phyloP scores from a whole-genome alignment of 2,329 filamentous ascomycete genomes.

The Sarocladium oryzae region DNA sequence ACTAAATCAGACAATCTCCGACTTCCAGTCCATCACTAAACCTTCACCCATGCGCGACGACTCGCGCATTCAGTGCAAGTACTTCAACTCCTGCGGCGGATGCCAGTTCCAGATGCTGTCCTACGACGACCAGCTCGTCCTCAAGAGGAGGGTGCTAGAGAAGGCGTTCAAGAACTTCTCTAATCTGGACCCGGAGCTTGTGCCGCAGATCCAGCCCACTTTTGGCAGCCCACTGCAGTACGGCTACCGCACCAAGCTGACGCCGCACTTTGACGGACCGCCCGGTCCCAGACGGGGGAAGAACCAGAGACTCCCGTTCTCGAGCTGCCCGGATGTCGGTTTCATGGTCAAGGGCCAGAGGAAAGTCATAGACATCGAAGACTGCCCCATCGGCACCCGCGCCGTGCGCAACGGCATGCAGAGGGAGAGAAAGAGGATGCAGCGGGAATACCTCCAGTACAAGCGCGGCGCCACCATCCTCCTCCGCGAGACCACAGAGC shows the following conservation, averaged over 20 bases:
- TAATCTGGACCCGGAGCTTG: conserved; percentile 63
- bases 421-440: conserved; percentile 70
- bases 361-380: conserved; percentile 85
- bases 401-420: conserved; percentile 75
- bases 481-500: conserved; percentile 75
- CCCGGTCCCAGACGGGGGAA: conserved; percentile 39
- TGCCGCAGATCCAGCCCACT: conserved; percentile 75
- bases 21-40: conserved; percentile 71
- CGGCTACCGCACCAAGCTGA: conserved; percentile 92
- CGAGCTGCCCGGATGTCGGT: conserved; percentile 70
- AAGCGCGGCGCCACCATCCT: conserved; percentile 80
- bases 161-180: conserved; percentile 93
- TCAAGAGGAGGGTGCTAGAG: conserved; percentile 81
- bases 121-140: conserved; percentile 75
- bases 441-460: conserved; percentile 63
- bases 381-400: conserved; percentile 90
- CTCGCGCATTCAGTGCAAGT: conserved; percentile 69
- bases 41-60: conserved; percentile 74
- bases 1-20: conserved; percentile 67
- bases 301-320: conserved; percentile 42
- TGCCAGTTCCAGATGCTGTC: conserved; percentile 98
- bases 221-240: conserved; percentile 88
- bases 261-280: conserved; percentile 87
- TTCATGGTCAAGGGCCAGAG: conserved; percentile 83
- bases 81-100: conserved; percentile 82